Percentiles rank a stretch among this genome's conserved stretches.
These are phyloP conservation scores for Puccinia triticina DNA, from an alignment of 1,284 basidiomycete species.

Conservation along the genomic window DNA sequence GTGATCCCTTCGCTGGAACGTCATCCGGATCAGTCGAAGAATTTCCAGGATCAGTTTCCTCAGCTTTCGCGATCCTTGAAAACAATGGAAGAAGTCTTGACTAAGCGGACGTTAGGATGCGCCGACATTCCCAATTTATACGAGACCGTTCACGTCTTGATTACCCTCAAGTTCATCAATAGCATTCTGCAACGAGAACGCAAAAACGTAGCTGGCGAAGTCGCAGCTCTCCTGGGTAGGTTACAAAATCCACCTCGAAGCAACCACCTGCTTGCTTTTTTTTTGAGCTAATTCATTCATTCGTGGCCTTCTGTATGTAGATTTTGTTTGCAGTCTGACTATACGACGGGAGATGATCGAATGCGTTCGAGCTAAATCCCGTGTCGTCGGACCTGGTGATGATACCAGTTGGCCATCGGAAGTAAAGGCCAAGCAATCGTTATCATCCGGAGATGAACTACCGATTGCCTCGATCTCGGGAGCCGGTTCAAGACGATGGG, in stretches of 20 bases:
- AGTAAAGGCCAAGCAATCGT: slow-evolving; percentile 59
- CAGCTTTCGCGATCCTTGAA: slow-evolving; percentile 39
- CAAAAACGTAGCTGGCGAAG: slow-evolving; percentile 44
- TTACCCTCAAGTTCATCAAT: slow-evolving; percentile 44
- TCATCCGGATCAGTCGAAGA: background rate
- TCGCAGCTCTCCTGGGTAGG: slow-evolving; percentile 48
- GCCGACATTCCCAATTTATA: slow-evolving; percentile 36
- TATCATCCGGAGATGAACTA: slow-evolving; percentile 52
- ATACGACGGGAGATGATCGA: slow-evolving; percentile 71
- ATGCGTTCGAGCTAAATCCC: slow-evolving; percentile 65
- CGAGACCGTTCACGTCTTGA: slow-evolving; percentile 40
- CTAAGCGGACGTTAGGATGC: slow-evolving; percentile 36
- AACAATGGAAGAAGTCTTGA: slow-evolving; percentile 36
- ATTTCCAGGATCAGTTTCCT: slow-evolving; percentile 33
- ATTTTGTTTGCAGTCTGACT: slow-evolving; percentile 73
- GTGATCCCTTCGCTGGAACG: slow-evolving; percentile 25
- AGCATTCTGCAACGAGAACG: slow-evolving; percentile 32
- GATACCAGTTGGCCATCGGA: slow-evolving; percentile 55
- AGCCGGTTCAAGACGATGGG: slow-evolving; percentile 5
- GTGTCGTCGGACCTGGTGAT: slow-evolving; percentile 59
- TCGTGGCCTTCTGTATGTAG: slow-evolving; percentile 56
- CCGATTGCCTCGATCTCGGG: slow-evolving; percentile 6
- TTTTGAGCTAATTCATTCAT: background rate
- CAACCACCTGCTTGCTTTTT: background rate
- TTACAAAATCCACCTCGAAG: background rate